These are phyloP conservation scores for Trypanosoma lewisi DNA, from an alignment of 208 protist genomes.

Conservation along the genomic window DNA sequence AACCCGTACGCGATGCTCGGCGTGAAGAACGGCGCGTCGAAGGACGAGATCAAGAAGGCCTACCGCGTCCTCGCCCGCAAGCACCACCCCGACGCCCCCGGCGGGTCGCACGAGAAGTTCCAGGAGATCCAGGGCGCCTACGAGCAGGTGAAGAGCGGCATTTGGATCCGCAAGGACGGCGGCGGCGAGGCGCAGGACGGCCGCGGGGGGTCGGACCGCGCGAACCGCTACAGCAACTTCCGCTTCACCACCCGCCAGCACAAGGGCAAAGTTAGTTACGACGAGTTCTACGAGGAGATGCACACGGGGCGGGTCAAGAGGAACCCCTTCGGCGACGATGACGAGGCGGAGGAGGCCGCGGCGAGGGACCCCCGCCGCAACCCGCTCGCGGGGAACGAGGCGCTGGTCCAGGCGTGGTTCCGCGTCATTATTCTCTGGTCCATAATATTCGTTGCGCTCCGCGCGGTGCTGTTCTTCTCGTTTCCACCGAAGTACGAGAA, in stretches of 20 bases:
- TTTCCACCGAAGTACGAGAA: constrained; percentile 84
- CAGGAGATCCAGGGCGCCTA: constrained; percentile 90
- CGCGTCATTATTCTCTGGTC: constrained; percentile 88
- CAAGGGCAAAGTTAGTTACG: constrained; percentile 85
- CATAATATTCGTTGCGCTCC: constrained; percentile 60
- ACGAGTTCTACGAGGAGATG: constrained; percentile 90
- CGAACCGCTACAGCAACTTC: constrained; percentile 84
- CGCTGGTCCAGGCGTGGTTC: constrained; percentile 82
- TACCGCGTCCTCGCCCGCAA: constrained; percentile 86
- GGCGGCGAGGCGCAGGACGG: constrained; percentile 31
- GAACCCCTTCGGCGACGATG: constrained; percentile 78
- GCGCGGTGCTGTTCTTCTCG: constrained; percentile 65
- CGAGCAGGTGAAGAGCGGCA: constrained; percentile 83
- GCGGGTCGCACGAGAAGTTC: constrained; percentile 84
- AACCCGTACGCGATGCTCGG: constrained; percentile 92
- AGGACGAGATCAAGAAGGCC: constrained; percentile 89
- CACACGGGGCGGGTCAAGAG: constrained; percentile 84
- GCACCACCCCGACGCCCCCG: constrained; percentile 89
- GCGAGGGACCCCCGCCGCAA: constrained; percentile 69
- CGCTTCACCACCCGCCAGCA: constrained; percentile 84
- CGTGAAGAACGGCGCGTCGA: constrained; percentile 77
- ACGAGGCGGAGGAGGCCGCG: constrained; percentile 52
- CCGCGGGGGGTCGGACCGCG: constrained; percentile 40
- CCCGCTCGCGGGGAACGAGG: constrained; percentile 78
- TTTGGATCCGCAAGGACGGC: constrained; percentile 73